These are phyloP conservation scores for Breviolum minutum DNA, from an alignment of 73 alveolate genomes.

Conservation along the genomic window DNA sequence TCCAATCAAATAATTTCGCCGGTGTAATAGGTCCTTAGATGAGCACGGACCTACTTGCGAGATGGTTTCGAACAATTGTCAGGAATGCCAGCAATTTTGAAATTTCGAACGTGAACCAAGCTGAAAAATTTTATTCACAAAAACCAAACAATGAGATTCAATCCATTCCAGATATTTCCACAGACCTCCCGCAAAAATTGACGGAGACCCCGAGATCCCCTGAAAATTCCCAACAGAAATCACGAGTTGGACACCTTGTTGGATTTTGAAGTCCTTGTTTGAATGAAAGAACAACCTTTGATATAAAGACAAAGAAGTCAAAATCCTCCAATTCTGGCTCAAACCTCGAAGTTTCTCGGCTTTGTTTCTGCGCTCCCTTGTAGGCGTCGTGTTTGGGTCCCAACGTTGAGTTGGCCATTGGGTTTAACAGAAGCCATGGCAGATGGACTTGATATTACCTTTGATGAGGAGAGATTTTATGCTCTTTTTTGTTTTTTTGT, in stretches of 20 bases:
- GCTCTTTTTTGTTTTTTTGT: neutral
- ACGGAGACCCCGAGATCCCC: neutral
- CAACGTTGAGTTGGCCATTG: neutral
- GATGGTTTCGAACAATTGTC: too few species aligned
- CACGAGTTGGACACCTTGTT: neutral
- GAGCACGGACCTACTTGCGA: too few species aligned
- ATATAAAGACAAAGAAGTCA: too few species aligned
- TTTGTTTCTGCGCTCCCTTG: neutral
- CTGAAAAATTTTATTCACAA: too few species aligned
- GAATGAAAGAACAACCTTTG: too few species aligned
- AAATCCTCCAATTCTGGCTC: neutral
- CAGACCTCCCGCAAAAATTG: too few species aligned
- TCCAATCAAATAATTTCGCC: neutral
- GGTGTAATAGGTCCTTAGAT: neutral
- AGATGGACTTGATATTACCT: slow-evolving; percentile 71
- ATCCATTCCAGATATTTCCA: too few species aligned
- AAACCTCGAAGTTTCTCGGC: neutral
- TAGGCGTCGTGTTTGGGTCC: too few species aligned
- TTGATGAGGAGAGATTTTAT: slow-evolving; percentile 50
- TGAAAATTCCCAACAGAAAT: neutral
- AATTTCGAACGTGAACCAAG: too few species aligned
- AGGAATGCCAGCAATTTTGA: too few species aligned
- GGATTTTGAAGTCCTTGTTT: neutral
- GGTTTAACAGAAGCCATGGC: slow-evolving; percentile 33
- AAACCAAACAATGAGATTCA: too few species aligned